Evolutionary conservation across 1,284 basidiomycete genomes (phyloP).

Genomic region (Calocybe gambosa): DNA sequence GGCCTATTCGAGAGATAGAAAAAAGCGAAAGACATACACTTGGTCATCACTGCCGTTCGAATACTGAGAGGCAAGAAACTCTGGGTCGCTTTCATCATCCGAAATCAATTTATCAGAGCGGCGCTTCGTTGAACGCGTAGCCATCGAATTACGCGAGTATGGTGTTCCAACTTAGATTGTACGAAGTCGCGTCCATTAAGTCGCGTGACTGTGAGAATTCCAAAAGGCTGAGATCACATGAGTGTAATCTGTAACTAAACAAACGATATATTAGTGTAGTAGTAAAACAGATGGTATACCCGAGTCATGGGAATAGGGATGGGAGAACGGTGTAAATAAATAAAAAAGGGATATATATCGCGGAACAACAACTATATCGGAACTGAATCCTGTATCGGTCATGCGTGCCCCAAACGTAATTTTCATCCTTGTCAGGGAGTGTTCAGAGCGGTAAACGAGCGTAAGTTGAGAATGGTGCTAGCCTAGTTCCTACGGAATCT

Average conservation of each 20-base stretch:
- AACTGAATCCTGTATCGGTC: neutral
- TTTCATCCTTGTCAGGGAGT: neutral
- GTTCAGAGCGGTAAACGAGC: neutral
- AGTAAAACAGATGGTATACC: neutral
- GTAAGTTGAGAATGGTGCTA: neutral
- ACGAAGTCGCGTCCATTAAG: neutral
- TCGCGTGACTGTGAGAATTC: neutral
- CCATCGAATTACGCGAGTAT: conserved; percentile 1
- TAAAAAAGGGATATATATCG: neutral
- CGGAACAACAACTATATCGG: neutral
- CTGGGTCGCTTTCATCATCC: conserved; percentile 14
- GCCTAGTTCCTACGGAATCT: conserved; percentile 19
- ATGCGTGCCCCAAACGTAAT: neutral
- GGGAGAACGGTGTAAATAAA: neutral
- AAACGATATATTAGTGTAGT: neutral
- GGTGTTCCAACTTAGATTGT: neutral
- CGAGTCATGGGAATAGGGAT: neutral
- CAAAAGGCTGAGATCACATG: neutral
- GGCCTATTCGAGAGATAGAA: neutral
- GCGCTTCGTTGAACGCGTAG: conserved; percentile 7
- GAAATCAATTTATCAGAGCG: conserved; percentile 4
- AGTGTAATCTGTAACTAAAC: neutral
- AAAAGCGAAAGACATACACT: conserved; percentile 9
- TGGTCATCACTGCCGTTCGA: conserved; percentile 20
- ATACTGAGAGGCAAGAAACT: conserved; percentile 17